A percentile compares a stretch with the other conserved stretches of the same genome.
phyloP scores from a whole-genome alignment of 192 early-diverging fungal species.

The Mortierella hygrophila region DNA sequence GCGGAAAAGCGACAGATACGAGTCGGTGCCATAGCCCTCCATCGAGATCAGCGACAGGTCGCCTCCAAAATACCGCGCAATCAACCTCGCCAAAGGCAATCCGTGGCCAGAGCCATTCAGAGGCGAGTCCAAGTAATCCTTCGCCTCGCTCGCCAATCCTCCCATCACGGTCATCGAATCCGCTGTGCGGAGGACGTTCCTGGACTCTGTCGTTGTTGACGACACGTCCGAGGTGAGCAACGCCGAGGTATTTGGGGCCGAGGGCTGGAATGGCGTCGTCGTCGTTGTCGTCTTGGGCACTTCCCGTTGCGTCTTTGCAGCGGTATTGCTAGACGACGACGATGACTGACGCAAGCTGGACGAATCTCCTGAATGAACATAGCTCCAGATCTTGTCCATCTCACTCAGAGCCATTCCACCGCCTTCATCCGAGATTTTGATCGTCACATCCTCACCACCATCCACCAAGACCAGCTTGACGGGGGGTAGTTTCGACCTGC shows the following conservation, averaged over 20 bases:
- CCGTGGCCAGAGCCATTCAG: slow-evolving; percentile 45
- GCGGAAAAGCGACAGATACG: slow-evolving; percentile 63
- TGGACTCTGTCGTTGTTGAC: not conserved
- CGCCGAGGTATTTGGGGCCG: slow-evolving; percentile 17
- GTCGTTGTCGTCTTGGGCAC: slow-evolving; percentile 19
- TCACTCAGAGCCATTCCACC: slow-evolving; percentile 74
- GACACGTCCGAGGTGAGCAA: slow-evolving; percentile 16
- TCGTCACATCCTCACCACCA: slow-evolving; percentile 75
- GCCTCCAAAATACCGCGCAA: slow-evolving; percentile 77
- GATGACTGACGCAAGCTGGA: slow-evolving; percentile 17
- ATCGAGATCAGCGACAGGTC: slow-evolving; percentile 75
- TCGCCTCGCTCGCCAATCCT: slow-evolving; percentile 41
- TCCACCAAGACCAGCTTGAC: slow-evolving; percentile 71
- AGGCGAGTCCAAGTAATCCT: slow-evolving; percentile 46
- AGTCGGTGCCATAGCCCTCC: slow-evolving; percentile 76
- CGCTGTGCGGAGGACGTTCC: slow-evolving; percentile 3
- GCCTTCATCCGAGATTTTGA: slow-evolving; percentile 77
- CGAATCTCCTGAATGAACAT: slow-evolving; percentile 57
- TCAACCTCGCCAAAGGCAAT: slow-evolving; percentile 68
- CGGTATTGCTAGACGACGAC: not conserved
- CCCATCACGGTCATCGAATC: slow-evolving; percentile 54
- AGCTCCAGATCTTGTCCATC: slow-evolving; percentile 71
- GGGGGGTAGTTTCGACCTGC: slow-evolving; percentile 52
- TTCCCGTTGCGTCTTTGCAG: not conserved
- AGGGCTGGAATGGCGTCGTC: slow-evolving; percentile 26